Evolutionary conservation across 2,329 filamentous ascomycete species (phyloP).

Genomic region (Colletotrichum cordylinicola): DNA sequence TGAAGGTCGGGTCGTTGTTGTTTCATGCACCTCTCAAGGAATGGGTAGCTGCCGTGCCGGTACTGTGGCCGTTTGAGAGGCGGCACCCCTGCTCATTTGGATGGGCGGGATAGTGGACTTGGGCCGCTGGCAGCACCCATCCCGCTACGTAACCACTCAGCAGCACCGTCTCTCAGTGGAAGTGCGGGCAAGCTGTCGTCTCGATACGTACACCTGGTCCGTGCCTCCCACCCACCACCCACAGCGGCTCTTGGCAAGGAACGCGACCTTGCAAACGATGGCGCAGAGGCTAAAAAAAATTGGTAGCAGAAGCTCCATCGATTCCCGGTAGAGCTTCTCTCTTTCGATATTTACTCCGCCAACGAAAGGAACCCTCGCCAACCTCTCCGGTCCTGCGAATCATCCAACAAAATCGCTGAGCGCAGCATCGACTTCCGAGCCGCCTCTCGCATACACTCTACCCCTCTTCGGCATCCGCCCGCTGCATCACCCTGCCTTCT

Average conservation of each 20-base stretch:
- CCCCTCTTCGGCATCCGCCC: neutral
- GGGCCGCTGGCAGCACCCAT: neutral
- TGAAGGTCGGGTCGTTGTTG: neutral
- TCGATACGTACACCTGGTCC: neutral
- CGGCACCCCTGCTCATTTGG: slow-evolving; percentile 1
- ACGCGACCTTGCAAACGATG: slow-evolving; percentile 17
- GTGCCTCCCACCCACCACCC: slow-evolving; percentile 5
- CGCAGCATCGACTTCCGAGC: neutral
- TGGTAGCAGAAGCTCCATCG: slow-evolving; percentile 23
- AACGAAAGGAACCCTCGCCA: neutral
- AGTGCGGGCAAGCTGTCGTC: neutral
- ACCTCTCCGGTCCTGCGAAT: neutral
- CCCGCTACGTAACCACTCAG: slow-evolving; percentile 14
- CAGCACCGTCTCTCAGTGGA: neutral
- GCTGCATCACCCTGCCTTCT: neutral
- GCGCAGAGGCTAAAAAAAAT: slow-evolving; percentile 25
- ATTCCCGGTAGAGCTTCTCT: slow-evolving; percentile 22
- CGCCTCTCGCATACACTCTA: neutral
- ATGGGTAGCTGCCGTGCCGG: slow-evolving; percentile 13
- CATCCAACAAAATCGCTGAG: neutral
- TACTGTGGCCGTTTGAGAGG: slow-evolving; percentile 4
- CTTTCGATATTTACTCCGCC: slow-evolving; percentile 12
- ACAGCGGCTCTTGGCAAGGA: slow-evolving; percentile 9
- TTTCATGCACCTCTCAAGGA: slow-evolving; percentile 13
- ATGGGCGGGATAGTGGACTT: neutral